Evolutionary conservation across 2,329 filamentous ascomycete species (phyloP), one percentile per base, ranked within the genome.

Genomic region (Ophiostoma angusticollis): DNA sequence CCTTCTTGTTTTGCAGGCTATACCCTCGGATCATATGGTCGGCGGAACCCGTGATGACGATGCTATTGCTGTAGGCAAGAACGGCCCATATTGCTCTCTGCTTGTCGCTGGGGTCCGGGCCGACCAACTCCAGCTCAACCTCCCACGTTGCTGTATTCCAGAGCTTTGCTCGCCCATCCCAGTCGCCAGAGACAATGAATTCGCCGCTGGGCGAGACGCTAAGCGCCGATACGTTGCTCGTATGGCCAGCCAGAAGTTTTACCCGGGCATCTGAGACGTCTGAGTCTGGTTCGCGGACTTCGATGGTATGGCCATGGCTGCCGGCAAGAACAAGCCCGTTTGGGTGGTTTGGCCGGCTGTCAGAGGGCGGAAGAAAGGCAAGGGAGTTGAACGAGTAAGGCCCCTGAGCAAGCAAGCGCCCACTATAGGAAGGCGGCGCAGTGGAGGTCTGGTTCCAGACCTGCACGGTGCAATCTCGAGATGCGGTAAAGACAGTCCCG

Each of bases 111-210:
- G 47, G 48, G 29, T 61, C 58, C 28, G 43, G 41, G 5, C 84
- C 86, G 32, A 74, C 63, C 14, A 98, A 66, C 33, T 80, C 64
- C 23, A 77, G 62, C 47, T 82, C 74, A 9, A 74, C 74, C 54
- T 93, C 85, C 84, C 89, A 95, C 48, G 80, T 86, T 29, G 74
- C 74, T n/a, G 91, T 65, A 46, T 70, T 72, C 91, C 91, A 98
- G 37, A 96, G 64, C 39, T 85, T 79, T 21, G 85, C 87, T 47
- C 86, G 81, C 22, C 75, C 75, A 58, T 98, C 91, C 91, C 91
- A 98, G 51, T 87, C 84, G 23, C 89, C 91, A 48, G 89, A 96
- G 33, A 95, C 78, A 29, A 96, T 68, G 56, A 77, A 84, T 32
- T 64, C 72, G 2, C 79, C 80, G 43, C 78, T 72, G 1, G 80